Conservation (phyloP, 345 rosid species). For the Eucalyptus sideroxylon region DNA sequence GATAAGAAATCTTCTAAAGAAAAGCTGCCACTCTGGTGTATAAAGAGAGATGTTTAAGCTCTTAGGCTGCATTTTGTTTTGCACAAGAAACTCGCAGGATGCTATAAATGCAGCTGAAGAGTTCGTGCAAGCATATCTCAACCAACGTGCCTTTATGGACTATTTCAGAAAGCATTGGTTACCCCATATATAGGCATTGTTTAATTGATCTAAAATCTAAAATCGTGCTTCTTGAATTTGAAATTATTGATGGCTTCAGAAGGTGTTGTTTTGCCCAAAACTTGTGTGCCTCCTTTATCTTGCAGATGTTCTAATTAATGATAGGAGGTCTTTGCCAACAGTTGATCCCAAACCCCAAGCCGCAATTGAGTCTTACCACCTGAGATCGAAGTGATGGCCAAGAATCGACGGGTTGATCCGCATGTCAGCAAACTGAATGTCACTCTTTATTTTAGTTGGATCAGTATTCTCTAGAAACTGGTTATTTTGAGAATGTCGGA, state of each 20-base stretch:
- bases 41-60: constrained; percentile 38
- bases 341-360: constrained; percentile 23
- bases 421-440: constrained; percentile 16
- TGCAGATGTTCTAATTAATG: constrained; percentile 19
- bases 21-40: not conserved
- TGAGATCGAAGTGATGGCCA: constrained; percentile 19
- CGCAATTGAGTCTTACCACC: constrained; percentile 37
- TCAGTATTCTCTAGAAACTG: constrained; percentile 25
- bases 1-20: too few species aligned
- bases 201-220: not conserved
- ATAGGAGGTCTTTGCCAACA: constrained; percentile 17
- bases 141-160: not conserved
- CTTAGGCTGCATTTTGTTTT: not conserved
- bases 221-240: not conserved
- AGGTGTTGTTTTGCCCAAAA: not conserved
- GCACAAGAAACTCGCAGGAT: not conserved
- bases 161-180: too few species aligned
- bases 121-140: constrained; percentile 7
- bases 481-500: constrained; percentile 15
- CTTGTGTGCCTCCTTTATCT: not conserved
- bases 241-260: not conserved
- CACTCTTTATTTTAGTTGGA: constrained; percentile 32
- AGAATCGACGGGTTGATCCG: constrained; percentile 29
- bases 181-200: not conserved
- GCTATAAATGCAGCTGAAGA: not conserved